phyloP scores from a whole-genome alignment of 768 basidiomycete species.

The Termitomyces sp. region DNA sequence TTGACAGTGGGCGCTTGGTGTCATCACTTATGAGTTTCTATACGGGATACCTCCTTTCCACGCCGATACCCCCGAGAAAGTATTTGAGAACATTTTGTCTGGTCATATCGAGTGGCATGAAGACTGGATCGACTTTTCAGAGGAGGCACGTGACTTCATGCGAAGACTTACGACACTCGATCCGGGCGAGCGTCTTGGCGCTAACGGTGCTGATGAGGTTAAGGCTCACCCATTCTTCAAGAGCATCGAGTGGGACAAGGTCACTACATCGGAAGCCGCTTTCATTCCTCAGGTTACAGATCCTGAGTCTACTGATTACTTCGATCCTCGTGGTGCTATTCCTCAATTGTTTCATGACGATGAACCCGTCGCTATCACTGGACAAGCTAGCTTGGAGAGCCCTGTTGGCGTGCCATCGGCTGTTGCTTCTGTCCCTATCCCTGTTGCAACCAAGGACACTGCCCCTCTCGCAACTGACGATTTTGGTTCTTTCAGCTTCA shows the following conservation, averaged over 20 bases:
- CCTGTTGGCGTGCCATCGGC: slow-evolving; percentile 33
- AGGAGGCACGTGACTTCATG: slow-evolving; percentile 89
- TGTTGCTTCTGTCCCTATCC: slow-evolving; percentile 38
- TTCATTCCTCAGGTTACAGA: slow-evolving; percentile 95
- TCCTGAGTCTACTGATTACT: slow-evolving; percentile 99
- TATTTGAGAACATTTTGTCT: slow-evolving; percentile 97
- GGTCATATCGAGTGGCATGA: slow-evolving; percentile 95
- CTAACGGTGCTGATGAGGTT: slow-evolving; percentile 86
- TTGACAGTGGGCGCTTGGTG: slow-evolving; percentile 92
- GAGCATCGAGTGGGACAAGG: slow-evolving; percentile 89
- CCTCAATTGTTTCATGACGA: slow-evolving; percentile 91
- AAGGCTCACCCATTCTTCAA: slow-evolving; percentile 88
- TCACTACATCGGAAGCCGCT: slow-evolving; percentile 82
- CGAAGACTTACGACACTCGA: slow-evolving; percentile 77
- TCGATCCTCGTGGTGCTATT: slow-evolving; percentile 92
- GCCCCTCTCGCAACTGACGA: slow-evolving; percentile 71
- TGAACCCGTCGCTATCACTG: slow-evolving; percentile 55
- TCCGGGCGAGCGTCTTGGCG: slow-evolving; percentile 74
- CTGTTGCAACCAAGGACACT: slow-evolving; percentile 30
- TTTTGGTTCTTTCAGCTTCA: slow-evolving; percentile 97
- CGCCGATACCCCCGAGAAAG: slow-evolving; percentile 93
- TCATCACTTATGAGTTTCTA: slow-evolving; percentile 96
- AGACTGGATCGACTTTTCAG: slow-evolving; percentile 81
- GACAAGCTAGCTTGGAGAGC: slow-evolving; percentile 42
- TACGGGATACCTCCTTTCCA: slow-evolving; percentile 98